Base-by-base conservation (phyloP, 441 rosid species). In the Populus hybrid region DNA sequence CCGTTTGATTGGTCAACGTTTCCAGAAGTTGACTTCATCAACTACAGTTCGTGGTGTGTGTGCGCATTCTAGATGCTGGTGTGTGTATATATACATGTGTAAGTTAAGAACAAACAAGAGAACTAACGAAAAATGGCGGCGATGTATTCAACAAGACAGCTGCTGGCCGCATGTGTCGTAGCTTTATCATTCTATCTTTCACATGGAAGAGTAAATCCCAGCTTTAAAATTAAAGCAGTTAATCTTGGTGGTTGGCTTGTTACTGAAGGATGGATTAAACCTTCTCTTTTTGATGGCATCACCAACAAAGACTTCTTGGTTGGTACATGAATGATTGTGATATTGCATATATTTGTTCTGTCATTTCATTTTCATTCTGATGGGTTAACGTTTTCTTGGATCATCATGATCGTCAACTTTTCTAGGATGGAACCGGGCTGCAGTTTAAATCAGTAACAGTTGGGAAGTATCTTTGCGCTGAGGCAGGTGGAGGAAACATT, bases 181-280 rank as follows among this genome's bases (percentile, higher is more conserved):
- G 65, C 72, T 69, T 75, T 72, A 64, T 26, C 78, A 72, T 21
- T 75, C 40, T 46, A 74, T 68, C 36, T 68, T 53, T 74, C 80
- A 10, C 40, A 76, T 69, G 87, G 82, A 10, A 82, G 83, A 36
- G 46, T 28, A 3, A 42, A 28, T 64, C 80, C 82, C 12, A 64
- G 67, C 28, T 81, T 72, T 40, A 66, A 70, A 71, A 38, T 86
- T 18, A 85, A 73, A 82, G 93, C 93, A 11, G 93, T 85, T 68
- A 88, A 84, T 80, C 91, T 90, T 18, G 92, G 92, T 69, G 93
- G 93, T 12, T 90, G 93, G 93, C 83, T 88, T 1, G 88, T 90
- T 9, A 83, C 90, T 1, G 93, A 88, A 88, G 90, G 90, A 46
- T 88, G 92, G 94, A 90, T 87, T 65, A 86, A 86, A 30, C 94